Evolutionary conservation across 129 eudicot species (phyloP), one percentile per base, ranked within the genome.

Genomic region (Erigeron canadensis): DNA sequence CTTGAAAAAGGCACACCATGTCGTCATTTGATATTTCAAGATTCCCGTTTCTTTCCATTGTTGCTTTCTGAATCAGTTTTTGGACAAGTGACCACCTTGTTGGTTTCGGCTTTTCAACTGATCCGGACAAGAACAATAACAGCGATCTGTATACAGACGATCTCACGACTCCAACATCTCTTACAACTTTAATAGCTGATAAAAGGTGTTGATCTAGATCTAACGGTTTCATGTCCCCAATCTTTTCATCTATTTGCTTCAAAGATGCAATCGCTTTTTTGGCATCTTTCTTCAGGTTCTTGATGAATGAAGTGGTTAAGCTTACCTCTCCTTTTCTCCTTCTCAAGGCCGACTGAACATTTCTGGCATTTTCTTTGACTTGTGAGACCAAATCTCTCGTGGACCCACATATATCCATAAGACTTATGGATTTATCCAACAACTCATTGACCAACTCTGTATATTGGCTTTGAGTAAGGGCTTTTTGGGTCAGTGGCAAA

Each of bases 121-220:
- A 66, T 18, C 65, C 76, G 7, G 86, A 72, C 79, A 81, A 75
- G 77, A 84, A 79, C 72, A 69, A 39, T 79, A 84, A 70, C 50
- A 79, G 47, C 0, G 86, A 67, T 69, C 74, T 80, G 66, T 73
- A 78, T 2, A 84, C 76, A 0, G 84, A 72, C 11, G 82, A 67
- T 65, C 82, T 84, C 22, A 79, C 75, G n/a, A 79, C 74, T 13
- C 81, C 80, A 47, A 81, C 88, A 55, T 84, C 87, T 66, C 84
- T 81, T 34, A 86, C 80, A 1, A 82, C 82, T 66, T 76, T 78
- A 23, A 86, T 84, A 60, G 82, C 86, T 1, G 86, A 51, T 46
- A 74, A 76, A 8, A 83, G 57, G 5, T 81, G 82, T 16, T 65
- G 75, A 65, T 84, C 83, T 7, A 77, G 47, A 74, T 81, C 74